These are phyloP conservation scores for Pestalotiopsis sp. DNA, from an alignment of 2,329 filamentous ascomycete genomes.

Conservation along the genomic window DNA sequence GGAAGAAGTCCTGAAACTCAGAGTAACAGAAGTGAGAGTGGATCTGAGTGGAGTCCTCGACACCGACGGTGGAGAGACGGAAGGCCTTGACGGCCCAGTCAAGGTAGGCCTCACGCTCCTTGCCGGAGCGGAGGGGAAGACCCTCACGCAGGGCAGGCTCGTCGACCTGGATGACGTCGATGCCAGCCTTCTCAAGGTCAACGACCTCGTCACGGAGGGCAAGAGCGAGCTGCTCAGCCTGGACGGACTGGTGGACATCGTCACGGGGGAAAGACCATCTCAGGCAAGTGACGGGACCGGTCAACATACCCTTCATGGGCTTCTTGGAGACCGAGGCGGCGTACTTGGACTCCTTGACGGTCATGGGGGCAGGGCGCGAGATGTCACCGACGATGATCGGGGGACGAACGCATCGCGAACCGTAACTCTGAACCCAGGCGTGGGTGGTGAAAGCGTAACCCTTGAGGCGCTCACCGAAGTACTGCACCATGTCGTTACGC, in stretches of 20 bases:
- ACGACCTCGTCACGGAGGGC: conserved; percentile 98
- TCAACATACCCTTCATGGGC: conserved; percentile 99
- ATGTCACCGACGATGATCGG: conserved; percentile 99
- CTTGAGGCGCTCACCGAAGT: conserved; percentile 96
- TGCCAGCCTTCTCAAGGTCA: conserved; percentile 91
- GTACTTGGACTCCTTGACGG: conserved; percentile 99
- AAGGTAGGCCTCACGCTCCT: conserved; percentile 96
- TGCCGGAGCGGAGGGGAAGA: conserved; percentile 91
- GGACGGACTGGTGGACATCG: conserved; percentile 97
- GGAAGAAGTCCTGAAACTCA: conserved; percentile 99
- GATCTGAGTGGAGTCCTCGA: conserved; percentile 95
- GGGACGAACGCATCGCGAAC: conserved; percentile 95
- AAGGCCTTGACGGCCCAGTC: conserved; percentile 97
- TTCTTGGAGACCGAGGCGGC: conserved; percentile 94
- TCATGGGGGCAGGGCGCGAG: conserved; percentile 95
- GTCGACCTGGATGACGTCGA: conserved; percentile 98
- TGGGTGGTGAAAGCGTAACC: conserved; percentile 99
- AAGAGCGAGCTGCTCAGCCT: conserved; percentile 97
- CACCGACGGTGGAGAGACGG: conserved; percentile 91
- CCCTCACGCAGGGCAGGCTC: conserved; percentile 99
- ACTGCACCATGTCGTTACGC: conserved; percentile 99
- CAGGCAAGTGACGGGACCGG: conserved; percentile 96
- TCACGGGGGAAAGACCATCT: conserved; percentile 99
- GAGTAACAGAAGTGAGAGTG: conserved; percentile 99
- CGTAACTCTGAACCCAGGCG: conserved; percentile 98